Base-by-base conservation (phyloP, 2,329 filamentous ascomycete species). In the Aspergillus udagawae region DNA sequence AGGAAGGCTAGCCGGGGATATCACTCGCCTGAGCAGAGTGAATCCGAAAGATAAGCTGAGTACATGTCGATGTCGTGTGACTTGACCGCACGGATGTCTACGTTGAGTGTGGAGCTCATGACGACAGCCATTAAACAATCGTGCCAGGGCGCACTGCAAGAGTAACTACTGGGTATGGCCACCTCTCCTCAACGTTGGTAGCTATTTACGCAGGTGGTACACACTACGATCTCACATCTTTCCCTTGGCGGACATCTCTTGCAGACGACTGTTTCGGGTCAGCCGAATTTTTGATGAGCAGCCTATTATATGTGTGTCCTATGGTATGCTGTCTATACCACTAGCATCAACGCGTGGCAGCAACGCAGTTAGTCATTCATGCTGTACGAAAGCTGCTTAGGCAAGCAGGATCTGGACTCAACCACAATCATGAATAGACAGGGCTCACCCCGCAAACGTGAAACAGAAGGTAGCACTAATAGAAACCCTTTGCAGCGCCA, bases 1-100 rank as follows among this genome's bases (percentile, higher is more conserved):
- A 70, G 59, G 20, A 52, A 38, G 21, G 69, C 73, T 57, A 67
- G 65, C 55, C 64, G 64, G 12, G 54, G 35, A 7, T 59, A 53
- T 57, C 59, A 62, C 55, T 42, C 54, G 4, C 35, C 53, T 20
- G 53, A 53, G 35, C 49, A 21, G 3, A 48, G 53, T 38, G 54
- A 49, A 9, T 20, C 12, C 4, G 29, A 38, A 25, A 14, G 25
- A 51, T 29, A 23, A 35, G n/a, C 29, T 8, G 20, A 38, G 5
- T 7, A 8, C 32, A 35, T 14, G 12, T 12, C 29, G 29, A 32
- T 14, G 29, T 32, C 29, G 28, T 12, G 29, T 14, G 29, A 14
- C 29, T 32, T 2, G 29, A 14, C 29, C 4, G 29, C 29, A 32
- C 32, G 12, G 14, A 17, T 17, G 14, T 38, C 32, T 38, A 38